Evolutionary conservation across 495 filamentous ascomycete genomes (phyloP), one percentile per base, ranked within the genome.

Genomic region (Recurvomyces mirabilis): DNA sequence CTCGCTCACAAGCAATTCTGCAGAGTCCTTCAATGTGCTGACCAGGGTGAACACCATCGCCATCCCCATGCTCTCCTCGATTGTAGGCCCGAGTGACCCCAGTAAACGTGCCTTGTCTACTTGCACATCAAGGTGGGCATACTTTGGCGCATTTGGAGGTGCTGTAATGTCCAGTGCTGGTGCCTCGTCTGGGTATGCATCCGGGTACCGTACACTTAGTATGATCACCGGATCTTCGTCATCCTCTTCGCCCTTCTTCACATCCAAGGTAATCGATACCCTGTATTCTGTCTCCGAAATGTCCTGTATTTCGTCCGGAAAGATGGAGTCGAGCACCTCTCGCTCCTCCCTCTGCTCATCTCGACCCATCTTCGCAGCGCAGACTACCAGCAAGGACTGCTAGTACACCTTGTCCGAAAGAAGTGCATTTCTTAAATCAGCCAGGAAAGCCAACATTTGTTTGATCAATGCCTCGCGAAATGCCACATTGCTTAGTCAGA

Each of bases 221-320:
- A 83, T 65, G 49, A 99, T 46, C n/a, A 53, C 26, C 23, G 32
- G 40, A 43, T 58, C 58, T 64, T 54, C 79, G 5, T 71, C 61
- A 43, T 81, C 76, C 1, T 68, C 65, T 37, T 79, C 74, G 30
- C 68, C 77, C 47, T 73, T 71, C 33, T 18, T 36, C 2, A 82
- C 68, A 40, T 96, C 88, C 32, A 96, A 77, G 10, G 68, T 65
- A 51, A 96, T 78, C 24, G 81, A 75, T 68, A 99, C 79, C 56
- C 79, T 78, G 62, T 81, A 96, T 58, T 88, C 79, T 22, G 71
- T 82, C 26, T 91, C 84, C 47, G 84, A 88, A 51, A 94, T 75
- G 56, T 91, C 89, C 93, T 80, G 84, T 38, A 96, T 94, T 62
- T 99, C 93, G 26, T 99, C 93, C 11, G 93, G 88, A 57, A 94